Percentiles rank a stretch among this genome's conserved stretches.
Conservation (phyloP, 2,329 filamentous ascomycete genomes). For the Aspergillus novoparasiticus region DNA sequence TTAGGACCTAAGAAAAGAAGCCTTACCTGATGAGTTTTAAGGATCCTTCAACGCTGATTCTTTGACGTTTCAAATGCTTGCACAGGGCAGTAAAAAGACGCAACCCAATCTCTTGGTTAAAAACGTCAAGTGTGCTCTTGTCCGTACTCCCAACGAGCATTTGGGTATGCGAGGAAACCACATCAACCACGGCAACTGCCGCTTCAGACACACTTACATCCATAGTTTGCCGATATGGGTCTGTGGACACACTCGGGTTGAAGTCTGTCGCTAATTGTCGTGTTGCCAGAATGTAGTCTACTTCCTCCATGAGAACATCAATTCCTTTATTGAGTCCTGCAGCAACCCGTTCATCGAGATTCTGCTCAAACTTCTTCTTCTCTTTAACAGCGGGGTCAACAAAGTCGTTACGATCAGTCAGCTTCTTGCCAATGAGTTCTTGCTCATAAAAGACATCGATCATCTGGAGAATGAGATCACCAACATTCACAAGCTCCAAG, state of each 20-base stretch:
- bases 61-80: slow-evolving; percentile 96
- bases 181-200: slow-evolving; percentile 76
- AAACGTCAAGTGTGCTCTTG: slow-evolving; percentile 97
- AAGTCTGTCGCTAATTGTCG: slow-evolving; percentile 86
- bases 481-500: slow-evolving; percentile 95
- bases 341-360: slow-evolving; percentile 95
- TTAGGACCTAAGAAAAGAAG: not conserved
- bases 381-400: slow-evolving; percentile 87
- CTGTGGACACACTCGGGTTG: slow-evolving; percentile 64
- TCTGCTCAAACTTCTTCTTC: slow-evolving; percentile 98
- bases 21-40: slow-evolving; percentile 78
- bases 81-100: slow-evolving; percentile 89
- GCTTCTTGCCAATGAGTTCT: slow-evolving; percentile 78
- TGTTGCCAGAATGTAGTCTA: slow-evolving; percentile 91
- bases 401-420: slow-evolving; percentile 92
- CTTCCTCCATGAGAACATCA: slow-evolving; percentile 96
- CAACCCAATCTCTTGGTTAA: slow-evolving; percentile 95
- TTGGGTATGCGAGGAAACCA: slow-evolving; percentile 83
- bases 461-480: slow-evolving; percentile 98
- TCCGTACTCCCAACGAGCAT: slow-evolving; percentile 96
- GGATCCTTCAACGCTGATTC: slow-evolving; percentile 84
- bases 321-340: slow-evolving; percentile 97
- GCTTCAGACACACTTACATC: slow-evolving; percentile 71
- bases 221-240: slow-evolving; percentile 37
- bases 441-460: slow-evolving; percentile 98